phyloP scores from a whole-genome alignment of 208 protist species.

The Naegleria fowleri region DNA sequence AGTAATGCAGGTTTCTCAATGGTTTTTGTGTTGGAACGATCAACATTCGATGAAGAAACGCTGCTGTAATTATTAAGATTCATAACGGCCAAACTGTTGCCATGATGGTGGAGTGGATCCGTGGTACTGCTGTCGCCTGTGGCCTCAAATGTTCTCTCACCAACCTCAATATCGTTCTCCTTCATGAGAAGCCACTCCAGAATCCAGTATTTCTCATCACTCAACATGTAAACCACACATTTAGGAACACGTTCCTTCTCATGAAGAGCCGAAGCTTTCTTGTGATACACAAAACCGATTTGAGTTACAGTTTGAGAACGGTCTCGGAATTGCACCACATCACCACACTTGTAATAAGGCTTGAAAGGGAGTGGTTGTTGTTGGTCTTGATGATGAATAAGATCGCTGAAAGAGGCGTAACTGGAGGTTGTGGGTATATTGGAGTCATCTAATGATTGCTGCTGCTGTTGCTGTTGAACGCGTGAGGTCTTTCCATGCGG shows the following conservation, averaged over 20 bases:
- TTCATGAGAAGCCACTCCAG: background rate
- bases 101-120: too few relatives aligned
- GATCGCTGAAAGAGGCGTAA: too few relatives aligned
- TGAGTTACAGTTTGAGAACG: background rate
- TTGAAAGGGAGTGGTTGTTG: background rate
- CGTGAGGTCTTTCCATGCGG: too few relatives aligned
- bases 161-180: background rate
- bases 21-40: too few relatives aligned
- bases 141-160: background rate
- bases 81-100: too few relatives aligned
- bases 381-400: too few relatives aligned
- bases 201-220: background rate
- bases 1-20: too few relatives aligned
- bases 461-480: background rate
- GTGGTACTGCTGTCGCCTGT: background rate
- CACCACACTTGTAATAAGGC: background rate
- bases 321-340: background rate
- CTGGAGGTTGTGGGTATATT: too few relatives aligned
- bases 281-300: background rate
- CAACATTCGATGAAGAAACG: too few relatives aligned
- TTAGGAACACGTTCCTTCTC: background rate
- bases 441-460: too few relatives aligned
- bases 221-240: conserved; percentile 3
- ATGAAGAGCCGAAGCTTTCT: background rate
- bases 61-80: too few relatives aligned